These are phyloP conservation scores for Posidonia oceanica DNA, from an alignment of 116 monocot genomes.

Conservation along the genomic window DNA sequence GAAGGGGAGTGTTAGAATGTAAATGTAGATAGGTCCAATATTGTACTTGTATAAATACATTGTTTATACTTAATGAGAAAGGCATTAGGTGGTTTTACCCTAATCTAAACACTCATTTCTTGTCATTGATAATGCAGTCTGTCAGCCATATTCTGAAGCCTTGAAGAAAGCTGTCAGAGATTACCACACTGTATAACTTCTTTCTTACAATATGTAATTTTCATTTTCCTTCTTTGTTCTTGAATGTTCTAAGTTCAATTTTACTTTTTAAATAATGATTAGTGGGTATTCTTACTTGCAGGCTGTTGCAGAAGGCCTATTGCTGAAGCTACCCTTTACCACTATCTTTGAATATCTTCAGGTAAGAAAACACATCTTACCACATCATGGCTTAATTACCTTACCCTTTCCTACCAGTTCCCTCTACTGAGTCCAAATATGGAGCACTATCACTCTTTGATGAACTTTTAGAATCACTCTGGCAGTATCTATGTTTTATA, in stretches of 20 bases:
- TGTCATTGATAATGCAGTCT: conserved; percentile 28
- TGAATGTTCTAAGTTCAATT: neutral
- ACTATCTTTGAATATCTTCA: conserved; percentile 99
- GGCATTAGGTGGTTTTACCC: no score
- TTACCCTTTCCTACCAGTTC: no score
- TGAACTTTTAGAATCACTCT: no score
- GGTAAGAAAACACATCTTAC: conserved; percentile 22
- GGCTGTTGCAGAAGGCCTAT: conserved; percentile 54
- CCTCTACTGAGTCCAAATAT: no score
- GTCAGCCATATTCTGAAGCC: conserved; percentile 32
- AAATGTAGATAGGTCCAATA: no score
- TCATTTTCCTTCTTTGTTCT: neutral
- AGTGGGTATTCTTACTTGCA: conserved; percentile 20
- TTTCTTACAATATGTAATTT: neutral
- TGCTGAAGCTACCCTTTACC: conserved; percentile 86
- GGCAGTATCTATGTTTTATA: no score
- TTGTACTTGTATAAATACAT: no score
- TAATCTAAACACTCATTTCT: no score
- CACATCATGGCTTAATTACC: neutral
- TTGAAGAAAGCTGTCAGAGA: conserved; percentile 69
- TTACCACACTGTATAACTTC: conserved; percentile 47
- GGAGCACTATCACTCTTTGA: no score
- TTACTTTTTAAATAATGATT: neutral
- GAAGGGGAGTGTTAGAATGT: no score
- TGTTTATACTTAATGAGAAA: no score